Base-by-base conservation (phyloP, 352 stramenopile species). In the Pythium dissotocum region DNA sequence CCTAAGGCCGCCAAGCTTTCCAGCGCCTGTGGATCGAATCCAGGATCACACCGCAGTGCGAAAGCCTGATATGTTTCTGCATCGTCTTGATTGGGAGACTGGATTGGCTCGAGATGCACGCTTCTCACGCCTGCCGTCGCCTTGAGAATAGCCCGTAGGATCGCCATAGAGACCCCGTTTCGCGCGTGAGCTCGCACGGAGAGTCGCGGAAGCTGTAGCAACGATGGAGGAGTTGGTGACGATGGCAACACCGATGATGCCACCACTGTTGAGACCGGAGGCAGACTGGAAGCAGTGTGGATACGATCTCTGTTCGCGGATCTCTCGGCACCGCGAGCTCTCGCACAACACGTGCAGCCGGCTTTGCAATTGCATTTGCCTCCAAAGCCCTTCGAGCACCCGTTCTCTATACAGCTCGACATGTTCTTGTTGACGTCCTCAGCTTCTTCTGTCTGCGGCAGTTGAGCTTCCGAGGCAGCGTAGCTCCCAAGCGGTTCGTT, bases 341-440 rank as follows among this genome's bases (percentile, higher is more conserved):
- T 57, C 9, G 59, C 49, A 42, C 69, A 74, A 70, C 84, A 92
- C 0, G 63, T 77, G 44, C 85, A 93, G 13, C 77, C 67, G 2
- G 59, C 63, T 46, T 73, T 70, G 70, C 85, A 93, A 54, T 90
- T 93, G 58, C 85, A 93, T 12, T 66, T 48, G 4, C 81, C 79
- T 9, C 85, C 85, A 71, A 85, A 93, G 62, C 81, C 88, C 21
- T 80, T 72, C 5, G 79, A 68, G 24, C 85, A 93, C 14, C 85
- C 85, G 49, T 90, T 93, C 16, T 89, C 73, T 21, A 91, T 72
- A 53, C 82, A 91, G 48, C 78, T 89, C 12, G 75, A 78, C 14
- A 83, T 46, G 21, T 80, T 69, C 2, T 40, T 48, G 30, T 58
- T 36, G 4, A n/a, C 9, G 12, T 54, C 24, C 4, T 2, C 24